These are phyloP conservation scores for Tardiomyces digboiensis DNA, from an alignment of 1,139 yeast species.

Conservation along the genomic window DNA sequence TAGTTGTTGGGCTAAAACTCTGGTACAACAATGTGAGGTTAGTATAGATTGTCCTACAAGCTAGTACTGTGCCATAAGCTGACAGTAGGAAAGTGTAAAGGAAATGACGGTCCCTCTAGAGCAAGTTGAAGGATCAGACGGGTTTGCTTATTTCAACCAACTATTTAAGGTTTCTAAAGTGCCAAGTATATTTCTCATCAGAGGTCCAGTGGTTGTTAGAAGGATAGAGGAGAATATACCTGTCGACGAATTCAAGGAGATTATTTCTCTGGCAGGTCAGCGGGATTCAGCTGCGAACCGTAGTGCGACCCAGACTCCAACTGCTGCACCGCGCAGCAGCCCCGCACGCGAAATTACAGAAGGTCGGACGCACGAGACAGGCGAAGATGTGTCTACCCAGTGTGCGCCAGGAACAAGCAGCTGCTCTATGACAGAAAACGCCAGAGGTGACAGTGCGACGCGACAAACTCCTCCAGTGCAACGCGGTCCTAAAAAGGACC, in stretches of 20 bases:
- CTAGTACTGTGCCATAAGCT: neutral
- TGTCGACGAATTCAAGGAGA: neutral
- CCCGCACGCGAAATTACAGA: neutral
- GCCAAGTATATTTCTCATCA: neutral
- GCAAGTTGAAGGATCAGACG: neutral
- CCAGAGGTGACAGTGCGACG: neutral
- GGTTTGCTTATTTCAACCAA: neutral
- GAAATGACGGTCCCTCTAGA: neutral
- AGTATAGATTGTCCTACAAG: neutral
- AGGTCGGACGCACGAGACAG: neutral
- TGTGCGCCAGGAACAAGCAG: neutral
- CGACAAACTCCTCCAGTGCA: neutral
- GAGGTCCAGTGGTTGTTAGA: neutral
- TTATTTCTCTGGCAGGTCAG: neutral
- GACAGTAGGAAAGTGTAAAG: neutral
- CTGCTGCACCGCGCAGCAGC: neutral
- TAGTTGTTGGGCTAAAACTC: neutral
- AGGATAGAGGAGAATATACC: neutral
- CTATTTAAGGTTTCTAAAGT: slow-evolving; percentile 1
- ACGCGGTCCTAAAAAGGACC: too few relatives aligned
- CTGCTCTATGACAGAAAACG: neutral
- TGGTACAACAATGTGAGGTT: neutral
- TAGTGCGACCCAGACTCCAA: neutral
- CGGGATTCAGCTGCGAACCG: neutral
- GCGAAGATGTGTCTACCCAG: neutral